Base-by-base conservation (phyloP, 495 filamentous ascomycete species). In the Alectoria sarmentosa region DNA sequence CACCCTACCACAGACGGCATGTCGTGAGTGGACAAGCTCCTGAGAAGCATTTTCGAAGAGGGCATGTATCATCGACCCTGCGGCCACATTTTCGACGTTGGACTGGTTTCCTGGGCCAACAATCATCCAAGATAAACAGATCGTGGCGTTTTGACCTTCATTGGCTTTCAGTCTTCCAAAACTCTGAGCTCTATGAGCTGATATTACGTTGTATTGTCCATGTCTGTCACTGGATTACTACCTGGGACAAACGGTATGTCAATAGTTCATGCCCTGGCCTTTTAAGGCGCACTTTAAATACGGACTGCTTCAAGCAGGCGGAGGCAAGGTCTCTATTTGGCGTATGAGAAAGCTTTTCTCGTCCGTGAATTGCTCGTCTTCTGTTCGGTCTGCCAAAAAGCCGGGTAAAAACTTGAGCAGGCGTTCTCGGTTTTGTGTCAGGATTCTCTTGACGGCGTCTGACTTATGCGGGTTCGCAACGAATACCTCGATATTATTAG, bases 301-400 rank as follows among this genome's bases (percentile, higher is more conserved):
- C 52, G 8, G 30, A 21, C 52, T 9, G 21, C 52, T 55, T 65
- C 42, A 65, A 21, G 42, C 46, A 8, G 59, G 48, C 15, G 63
- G 60, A 46, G 67, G 60, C 21, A 69, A 37, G 34, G 62, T 41
- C 39, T 87, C 84, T 65, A 99, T 96, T 74, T 96, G 92, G 74
- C 94, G 92, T 67, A 98, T 91, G 63, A 98, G 76, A 72, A 96
- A 99, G 68, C 90, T 91, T 72, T 96, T 89, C 82, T 99, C 95
- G 70, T 99, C 95, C 62, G 89, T 91, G 74, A 99, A 99, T 74
- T 99, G 95, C 72, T 97, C 95, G 74, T 99, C 95, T 58, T 99
- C 95, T 14, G 89, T 96, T 56, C 95, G 83, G 70, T 99, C 95
- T 70, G 96, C 93, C 34, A 98, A 77, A 74, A 99, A 99, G 64